Evolutionary conservation across 2,329 filamentous ascomycete species (phyloP).

Genomic region (Coleophoma crateriformis): DNA sequence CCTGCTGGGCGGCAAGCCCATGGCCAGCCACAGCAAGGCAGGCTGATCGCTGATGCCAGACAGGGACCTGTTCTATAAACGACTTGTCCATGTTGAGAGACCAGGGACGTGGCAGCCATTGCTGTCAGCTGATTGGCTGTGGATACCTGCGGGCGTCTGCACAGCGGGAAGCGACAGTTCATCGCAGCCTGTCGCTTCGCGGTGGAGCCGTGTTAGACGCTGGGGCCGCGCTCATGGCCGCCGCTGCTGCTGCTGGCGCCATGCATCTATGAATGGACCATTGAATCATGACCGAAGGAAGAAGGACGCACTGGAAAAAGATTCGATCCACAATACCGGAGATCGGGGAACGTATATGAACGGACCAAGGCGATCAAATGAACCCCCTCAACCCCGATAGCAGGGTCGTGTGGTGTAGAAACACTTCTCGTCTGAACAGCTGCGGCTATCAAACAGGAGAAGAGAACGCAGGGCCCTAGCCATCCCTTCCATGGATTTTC

Average conservation of each 20-base stretch:
- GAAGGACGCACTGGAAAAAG: slow-evolving; percentile 3
- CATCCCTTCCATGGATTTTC: no score
- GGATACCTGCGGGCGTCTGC: neutral
- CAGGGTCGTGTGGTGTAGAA: neutral
- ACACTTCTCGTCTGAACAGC: neutral
- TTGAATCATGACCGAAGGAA: neutral
- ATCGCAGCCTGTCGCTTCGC: neutral
- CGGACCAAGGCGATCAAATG: neutral
- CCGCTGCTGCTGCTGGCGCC: no score
- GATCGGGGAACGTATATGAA: neutral
- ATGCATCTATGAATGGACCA: no score
- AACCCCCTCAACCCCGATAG: no score
- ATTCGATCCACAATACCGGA: slow-evolving; percentile 1
- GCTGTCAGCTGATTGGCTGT: neutral
- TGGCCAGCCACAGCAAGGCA: no score
- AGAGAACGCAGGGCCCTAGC: no score
- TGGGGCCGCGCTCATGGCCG: slow-evolving; percentile 3
- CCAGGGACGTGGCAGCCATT: neutral
- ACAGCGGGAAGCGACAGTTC: neutral
- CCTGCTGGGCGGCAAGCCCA: no score
- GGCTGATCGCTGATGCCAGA: neutral
- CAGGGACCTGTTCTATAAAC: neutral
- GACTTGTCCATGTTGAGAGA: no score
- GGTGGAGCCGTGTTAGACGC: slow-evolving; percentile 2
- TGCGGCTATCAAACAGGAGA: neutral